phyloP scores from a whole-genome alignment of 176 grass and related monocot genomes.

The Melocanna baccifera region DNA sequence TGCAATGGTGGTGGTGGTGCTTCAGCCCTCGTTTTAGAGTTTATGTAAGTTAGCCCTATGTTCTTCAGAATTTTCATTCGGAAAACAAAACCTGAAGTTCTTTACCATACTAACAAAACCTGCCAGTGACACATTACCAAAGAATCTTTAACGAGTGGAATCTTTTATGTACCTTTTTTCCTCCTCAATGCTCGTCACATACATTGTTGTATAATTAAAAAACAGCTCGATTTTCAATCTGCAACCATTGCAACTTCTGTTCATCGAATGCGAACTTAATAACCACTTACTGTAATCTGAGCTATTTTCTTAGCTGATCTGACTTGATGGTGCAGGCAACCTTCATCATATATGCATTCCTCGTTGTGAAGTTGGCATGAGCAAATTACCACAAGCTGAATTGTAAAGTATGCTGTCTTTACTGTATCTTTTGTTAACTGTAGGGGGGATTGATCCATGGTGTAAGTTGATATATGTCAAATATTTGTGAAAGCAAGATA shows the following conservation, averaged over 20 bases:
- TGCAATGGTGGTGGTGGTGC: conserved; percentile 95
- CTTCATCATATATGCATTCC: conserved; percentile 17
- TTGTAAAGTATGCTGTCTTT: conserved; percentile 14
- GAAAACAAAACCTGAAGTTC: not conserved
- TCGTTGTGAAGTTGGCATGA: conserved; percentile 31
- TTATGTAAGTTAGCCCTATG: conserved; percentile 51
- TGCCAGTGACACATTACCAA: not conserved
- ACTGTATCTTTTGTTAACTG: not conserved
- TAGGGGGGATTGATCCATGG: not conserved
- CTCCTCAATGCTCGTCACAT: not conserved
- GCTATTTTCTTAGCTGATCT: not conserved
- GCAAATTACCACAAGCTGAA: not conserved
- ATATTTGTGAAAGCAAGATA: not conserved
- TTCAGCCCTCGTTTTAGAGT: conserved; percentile 76
- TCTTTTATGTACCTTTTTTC: not conserved
- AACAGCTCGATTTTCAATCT: not conserved
- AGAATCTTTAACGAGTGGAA: not conserved
- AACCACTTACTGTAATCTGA: not conserved
- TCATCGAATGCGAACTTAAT: not conserved
- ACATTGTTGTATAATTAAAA: not conserved
- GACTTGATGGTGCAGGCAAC: conserved; percentile 44
- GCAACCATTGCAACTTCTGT: not conserved
- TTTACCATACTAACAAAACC: not conserved
- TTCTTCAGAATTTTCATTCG: not conserved
- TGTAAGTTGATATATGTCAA: not conserved